Base-by-base conservation (phyloP, 352 stramenopile species). In the Blastocystis hominis region DNA sequence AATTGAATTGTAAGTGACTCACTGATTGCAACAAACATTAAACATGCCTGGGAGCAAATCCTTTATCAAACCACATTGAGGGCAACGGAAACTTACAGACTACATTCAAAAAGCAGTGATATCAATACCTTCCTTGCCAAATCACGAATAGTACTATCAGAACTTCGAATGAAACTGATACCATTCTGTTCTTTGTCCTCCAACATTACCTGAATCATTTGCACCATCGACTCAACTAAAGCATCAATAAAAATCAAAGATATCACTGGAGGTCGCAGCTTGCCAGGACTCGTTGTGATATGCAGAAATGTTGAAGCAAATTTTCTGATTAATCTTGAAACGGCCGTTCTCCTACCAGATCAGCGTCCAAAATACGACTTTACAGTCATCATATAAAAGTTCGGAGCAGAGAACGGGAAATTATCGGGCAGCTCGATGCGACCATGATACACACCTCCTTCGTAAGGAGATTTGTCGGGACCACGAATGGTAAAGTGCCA, bases 401-500 rank as follows among this genome's bases (percentile, higher is more conserved):
- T 44, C 9, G 64, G 62, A 63, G 61, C 64, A 56, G 30, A 47
- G 69, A 87, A 59, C 30, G 64, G 61, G 44, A 75, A 90, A 46
- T 90, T 56, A 20, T 55, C 17, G 24, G 89, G 89, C 13, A 90
- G 79, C 3, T 69, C 70, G 69, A 90, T 90, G 44, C 70, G 75
- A 36, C 89, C 89, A 56, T 90, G 89, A 56, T 90, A 90, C 13
- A 90, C 86, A 53, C 89, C 89, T 6, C 88, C 88, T 59, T 90
- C 88, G 66, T 88, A 90, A 24, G 68, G 69, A 1, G 89, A 89
- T 30, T 66, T 70, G 34, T 89, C 76, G 40, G 89, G 75, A 17
- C 89, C 89, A 6, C 78, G 61, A 62, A 90, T 81, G 4, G 89
- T 90, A 68, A 90, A 90, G 36, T 90, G 89, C 89, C 89, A 90